A percentile compares a stretch with the other conserved stretches of the same genome.
Conservation (phyloP, 2,329 filamentous ascomycete species). For the Metarhizium anisopliae region DNA sequence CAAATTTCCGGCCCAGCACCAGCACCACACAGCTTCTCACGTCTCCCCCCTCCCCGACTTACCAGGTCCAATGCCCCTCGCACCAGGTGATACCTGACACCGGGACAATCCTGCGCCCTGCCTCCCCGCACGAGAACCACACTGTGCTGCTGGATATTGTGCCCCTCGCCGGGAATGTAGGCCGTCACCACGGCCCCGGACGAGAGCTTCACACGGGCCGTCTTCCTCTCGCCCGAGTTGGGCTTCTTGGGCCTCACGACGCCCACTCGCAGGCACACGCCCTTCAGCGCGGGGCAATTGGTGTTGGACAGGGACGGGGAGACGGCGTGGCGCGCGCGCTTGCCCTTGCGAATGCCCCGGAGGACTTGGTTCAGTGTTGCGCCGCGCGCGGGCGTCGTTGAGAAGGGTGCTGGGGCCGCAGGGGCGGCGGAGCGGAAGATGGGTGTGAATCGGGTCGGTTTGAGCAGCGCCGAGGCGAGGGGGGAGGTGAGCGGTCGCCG, state of each 20-base stretch:
- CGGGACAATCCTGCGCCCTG: conserved; percentile 91
- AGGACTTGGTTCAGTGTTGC: conserved; percentile 69
- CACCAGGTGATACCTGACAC: conserved; percentile 92
- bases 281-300: conserved; percentile 76
- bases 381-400: conserved; percentile 44
- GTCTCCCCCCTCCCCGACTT: conserved; percentile 27
- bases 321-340: conserved; percentile 74
- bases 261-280: conserved; percentile 90
- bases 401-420: conserved; percentile 35
- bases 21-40: neutral
- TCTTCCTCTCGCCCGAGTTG: conserved; percentile 95
- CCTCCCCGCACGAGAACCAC: conserved; percentile 94
- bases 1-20: neutral
- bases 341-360: conserved; percentile 66
- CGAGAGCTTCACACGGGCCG: conserved; percentile 80
- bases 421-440: conserved; percentile 7
- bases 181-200: conserved; percentile 81
- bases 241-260: conserved; percentile 97
- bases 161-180: conserved; percentile 94
- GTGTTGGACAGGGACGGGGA: conserved; percentile 72
- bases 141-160: conserved; percentile 98
- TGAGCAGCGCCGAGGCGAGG: conserved; percentile 8
- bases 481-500: conserved; percentile 17
- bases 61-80: conserved; percentile 90
- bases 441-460: neutral